Evolutionary conservation across 2,329 filamentous ascomycete genomes (phyloP).

Genomic region (Aspergillus bombycis): DNA sequence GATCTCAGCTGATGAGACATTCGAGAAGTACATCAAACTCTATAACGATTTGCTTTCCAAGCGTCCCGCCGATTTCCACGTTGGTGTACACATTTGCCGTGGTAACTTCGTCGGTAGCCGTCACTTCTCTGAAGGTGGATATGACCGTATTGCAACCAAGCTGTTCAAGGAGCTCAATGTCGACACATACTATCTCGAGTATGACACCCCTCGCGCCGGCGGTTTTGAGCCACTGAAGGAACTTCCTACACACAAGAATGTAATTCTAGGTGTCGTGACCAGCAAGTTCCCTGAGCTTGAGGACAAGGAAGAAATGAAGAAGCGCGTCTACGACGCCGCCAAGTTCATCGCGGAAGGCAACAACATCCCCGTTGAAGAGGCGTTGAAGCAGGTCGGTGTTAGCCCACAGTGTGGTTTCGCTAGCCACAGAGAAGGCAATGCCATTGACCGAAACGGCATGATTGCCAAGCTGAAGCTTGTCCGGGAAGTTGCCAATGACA

Average conservation of each 20-base stretch:
- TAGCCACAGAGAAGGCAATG: slow-evolving; percentile 73
- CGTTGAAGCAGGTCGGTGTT: slow-evolving; percentile 67
- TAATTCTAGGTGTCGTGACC: slow-evolving; percentile 66
- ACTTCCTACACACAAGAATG: slow-evolving; percentile 63
- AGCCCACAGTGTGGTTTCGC: slow-evolving; percentile 76
- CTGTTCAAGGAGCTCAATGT: slow-evolving; percentile 66
- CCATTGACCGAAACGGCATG: slow-evolving; percentile 70
- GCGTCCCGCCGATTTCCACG: slow-evolving; percentile 70
- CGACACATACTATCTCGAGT: slow-evolving; percentile 71
- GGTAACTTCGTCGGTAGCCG: slow-evolving; percentile 67
- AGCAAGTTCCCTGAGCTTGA: slow-evolving; percentile 66
- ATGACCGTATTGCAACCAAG: slow-evolving; percentile 69
- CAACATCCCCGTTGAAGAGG: slow-evolving; percentile 66
- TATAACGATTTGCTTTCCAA: slow-evolving; percentile 73
- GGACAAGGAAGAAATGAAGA: slow-evolving; percentile 66
- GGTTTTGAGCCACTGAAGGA: slow-evolving; percentile 67
- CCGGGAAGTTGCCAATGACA: slow-evolving; percentile 70
- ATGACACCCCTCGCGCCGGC: slow-evolving; percentile 66
- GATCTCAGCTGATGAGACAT: slow-evolving; percentile 68
- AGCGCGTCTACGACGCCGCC: slow-evolving; percentile 62
- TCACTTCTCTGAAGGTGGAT: slow-evolving; percentile 68
- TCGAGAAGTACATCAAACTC: slow-evolving; percentile 74
- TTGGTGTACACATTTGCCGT: slow-evolving; percentile 74
- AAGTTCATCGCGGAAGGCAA: slow-evolving; percentile 71
- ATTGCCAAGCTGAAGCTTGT: slow-evolving; percentile 73